A percentile compares a stretch with the other conserved stretches of the same genome.
Evolutionary conservation across 345 rosid genomes (phyloP).

Genomic region (Punica granatum): DNA sequence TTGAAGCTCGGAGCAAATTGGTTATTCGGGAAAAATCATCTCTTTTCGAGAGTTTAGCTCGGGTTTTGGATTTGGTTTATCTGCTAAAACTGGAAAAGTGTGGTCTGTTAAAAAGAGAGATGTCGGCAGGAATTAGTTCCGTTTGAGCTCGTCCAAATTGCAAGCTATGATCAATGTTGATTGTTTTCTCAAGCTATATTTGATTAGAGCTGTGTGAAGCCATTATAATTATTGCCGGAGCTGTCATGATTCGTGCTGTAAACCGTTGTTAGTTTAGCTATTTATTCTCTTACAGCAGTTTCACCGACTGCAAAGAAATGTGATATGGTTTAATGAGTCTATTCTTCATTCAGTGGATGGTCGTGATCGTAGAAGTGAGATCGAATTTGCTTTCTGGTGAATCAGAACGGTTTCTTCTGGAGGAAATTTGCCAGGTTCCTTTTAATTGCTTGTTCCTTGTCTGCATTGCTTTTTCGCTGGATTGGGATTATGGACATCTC

Average conservation of each 20-base stretch:
- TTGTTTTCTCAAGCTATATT: background rate
- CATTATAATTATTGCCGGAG: background rate
- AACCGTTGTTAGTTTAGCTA: background rate
- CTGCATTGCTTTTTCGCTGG: background rate
- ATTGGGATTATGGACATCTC: background rate
- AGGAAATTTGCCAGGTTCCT: slow-evolving; percentile 51
- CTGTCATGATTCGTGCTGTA: background rate
- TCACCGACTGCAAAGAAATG: background rate
- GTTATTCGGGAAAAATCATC: background rate
- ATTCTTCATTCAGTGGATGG: slow-evolving; percentile 50
- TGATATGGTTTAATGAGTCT: background rate
- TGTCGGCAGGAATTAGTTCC: background rate
- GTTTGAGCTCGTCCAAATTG: background rate
- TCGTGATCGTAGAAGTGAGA: slow-evolving; percentile 63
- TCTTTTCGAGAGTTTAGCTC: background rate
- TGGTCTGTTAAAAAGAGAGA: background rate
- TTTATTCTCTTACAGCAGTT: background rate
- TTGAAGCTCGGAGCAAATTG: background rate
- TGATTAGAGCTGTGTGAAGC: background rate
- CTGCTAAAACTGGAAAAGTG: background rate
- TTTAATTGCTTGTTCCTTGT: background rate
- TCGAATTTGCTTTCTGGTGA: slow-evolving; percentile 83
- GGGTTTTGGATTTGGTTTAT: background rate
- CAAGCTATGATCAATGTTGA: background rate
- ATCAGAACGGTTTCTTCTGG: slow-evolving; percentile 62